Conservation (phyloP, 1,139 yeast species). For the Chernovozyma sophiae-reginae region DNA sequence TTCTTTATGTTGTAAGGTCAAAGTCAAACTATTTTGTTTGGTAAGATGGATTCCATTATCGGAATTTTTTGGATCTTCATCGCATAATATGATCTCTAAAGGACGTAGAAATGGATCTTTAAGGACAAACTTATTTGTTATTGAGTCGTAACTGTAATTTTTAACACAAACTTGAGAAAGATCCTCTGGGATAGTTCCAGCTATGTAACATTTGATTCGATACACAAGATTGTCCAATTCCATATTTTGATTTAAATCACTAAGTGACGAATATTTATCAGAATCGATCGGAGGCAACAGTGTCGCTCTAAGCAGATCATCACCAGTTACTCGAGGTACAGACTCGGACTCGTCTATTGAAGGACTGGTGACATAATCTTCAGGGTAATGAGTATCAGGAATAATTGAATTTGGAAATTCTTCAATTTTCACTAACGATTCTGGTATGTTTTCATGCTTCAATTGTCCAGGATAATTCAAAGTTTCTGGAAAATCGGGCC, state of each 20-base stretch:
- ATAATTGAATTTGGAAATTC: constrained; percentile 8
- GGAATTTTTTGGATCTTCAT: constrained; percentile 2
- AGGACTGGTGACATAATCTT: constrained; percentile 11
- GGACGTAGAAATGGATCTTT: constrained; percentile 23
- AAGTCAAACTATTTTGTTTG: constrained; percentile 14
- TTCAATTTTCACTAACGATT: constrained; percentile 2
- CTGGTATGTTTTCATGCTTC: constrained; percentile 1
- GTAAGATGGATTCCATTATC: constrained; percentile 1
- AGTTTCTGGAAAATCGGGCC: constrained; percentile 2
- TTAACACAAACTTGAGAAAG: constrained; percentile 24
- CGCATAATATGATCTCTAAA: constrained; percentile 21
- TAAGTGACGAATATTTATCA: constrained; percentile 2
- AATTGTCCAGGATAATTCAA: neutral
- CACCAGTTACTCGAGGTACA: neutral
- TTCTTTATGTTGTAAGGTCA: constrained; percentile 15
- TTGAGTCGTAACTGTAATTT: constrained; percentile 12
- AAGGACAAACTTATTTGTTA: constrained; percentile 5
- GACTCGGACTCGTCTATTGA: neutral
- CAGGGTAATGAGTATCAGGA: constrained; percentile 14
- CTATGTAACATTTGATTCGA: constrained; percentile 15
- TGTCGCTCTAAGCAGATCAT: neutral
- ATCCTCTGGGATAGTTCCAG: constrained; percentile 21
- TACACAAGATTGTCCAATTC: constrained; percentile 14
- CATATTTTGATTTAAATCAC: constrained; percentile 1
- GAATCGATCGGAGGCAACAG: neutral